These are phyloP conservation scores for Phytopythium boreale DNA, from an alignment of 352 stramenopile species.

Conservation along the genomic window DNA sequence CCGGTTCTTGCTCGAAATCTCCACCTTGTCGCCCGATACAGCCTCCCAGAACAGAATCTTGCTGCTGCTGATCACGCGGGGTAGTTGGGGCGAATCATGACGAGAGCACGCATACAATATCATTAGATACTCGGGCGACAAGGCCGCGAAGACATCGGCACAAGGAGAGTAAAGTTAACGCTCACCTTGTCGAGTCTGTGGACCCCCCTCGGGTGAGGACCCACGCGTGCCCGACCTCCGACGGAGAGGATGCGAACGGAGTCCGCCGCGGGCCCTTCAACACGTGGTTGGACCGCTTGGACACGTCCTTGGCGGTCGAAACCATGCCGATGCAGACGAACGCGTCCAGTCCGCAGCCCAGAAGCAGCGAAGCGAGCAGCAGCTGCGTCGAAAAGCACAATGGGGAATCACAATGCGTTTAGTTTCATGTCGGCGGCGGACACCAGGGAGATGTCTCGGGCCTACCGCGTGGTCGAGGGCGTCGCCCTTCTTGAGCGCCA, in stretches of 20 bases:
- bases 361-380: constrained; percentile 81
- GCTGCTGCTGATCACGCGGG: background rate
- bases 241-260: background rate
- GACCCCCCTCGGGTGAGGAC: constrained; percentile 52
- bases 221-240: constrained; percentile 74
- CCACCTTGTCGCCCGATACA: constrained; percentile 52
- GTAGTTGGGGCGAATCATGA: too few relatives aligned
- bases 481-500: constrained; percentile 75
- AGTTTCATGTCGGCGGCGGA: background rate
- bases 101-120: background rate
- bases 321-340: constrained; percentile 87
- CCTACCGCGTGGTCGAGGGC: constrained; percentile 78
- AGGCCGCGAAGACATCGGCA: too few relatives aligned
- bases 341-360: constrained; percentile 87
- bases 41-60: constrained; percentile 72
- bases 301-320: constrained; percentile 26
- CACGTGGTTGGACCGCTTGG: background rate
- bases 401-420: background rate
- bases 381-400: constrained; percentile 31
- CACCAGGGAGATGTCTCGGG: background rate
- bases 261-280: background rate
- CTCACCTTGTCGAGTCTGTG: constrained; percentile 18
- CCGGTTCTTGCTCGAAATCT: constrained; percentile 17
- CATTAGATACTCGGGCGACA: background rate
- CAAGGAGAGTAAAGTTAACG: too few relatives aligned